Conservation (phyloP, 495 filamentous ascomycete genomes). For the Acidomyces sp. region DNA sequence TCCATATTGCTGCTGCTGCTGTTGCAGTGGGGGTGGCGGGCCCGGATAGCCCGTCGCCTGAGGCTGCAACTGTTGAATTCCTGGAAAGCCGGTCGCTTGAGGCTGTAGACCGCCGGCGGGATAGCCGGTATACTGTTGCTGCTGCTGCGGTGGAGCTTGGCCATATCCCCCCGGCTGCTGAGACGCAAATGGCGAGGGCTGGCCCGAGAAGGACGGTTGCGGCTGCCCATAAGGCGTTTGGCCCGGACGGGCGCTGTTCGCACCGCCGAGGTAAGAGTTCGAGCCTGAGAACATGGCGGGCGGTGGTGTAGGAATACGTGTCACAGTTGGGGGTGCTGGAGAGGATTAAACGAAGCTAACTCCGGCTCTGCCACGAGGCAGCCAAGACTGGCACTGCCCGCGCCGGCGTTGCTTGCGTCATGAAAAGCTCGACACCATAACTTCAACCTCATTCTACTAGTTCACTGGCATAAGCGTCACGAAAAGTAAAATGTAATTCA, state of each 20-base stretch:
- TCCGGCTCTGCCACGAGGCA: no score
- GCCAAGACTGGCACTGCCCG: no score
- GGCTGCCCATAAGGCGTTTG: constrained; percentile 53
- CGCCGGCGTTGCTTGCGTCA: no score
- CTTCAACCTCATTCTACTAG: no score
- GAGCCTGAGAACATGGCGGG: constrained; percentile 93
- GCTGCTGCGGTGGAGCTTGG: constrained; percentile 22
- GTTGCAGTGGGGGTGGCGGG: constrained; percentile 26
- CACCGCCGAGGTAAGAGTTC: constrained; percentile 68
- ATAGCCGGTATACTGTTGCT: constrained; percentile 40
- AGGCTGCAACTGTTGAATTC: constrained; percentile 22
- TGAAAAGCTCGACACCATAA: no score
- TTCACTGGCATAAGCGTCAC: no score
- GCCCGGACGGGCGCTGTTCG: constrained; percentile 59
- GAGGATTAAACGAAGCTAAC: no score
- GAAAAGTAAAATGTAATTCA: no score
- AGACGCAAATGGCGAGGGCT: constrained; percentile 12
- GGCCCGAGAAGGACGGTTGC: constrained; percentile 35
- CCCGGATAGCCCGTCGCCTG: constrained; percentile 39
- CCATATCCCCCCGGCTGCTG: constrained; percentile 4
- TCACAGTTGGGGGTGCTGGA: no score
- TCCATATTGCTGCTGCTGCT: constrained; percentile 16
- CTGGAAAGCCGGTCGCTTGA: constrained; percentile 45
- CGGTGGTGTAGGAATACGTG: no score
- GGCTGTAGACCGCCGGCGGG: constrained; percentile 37